phyloP scores from a whole-genome alignment of 73 alveolate genomes.

The Paramecium caudatum region DNA sequence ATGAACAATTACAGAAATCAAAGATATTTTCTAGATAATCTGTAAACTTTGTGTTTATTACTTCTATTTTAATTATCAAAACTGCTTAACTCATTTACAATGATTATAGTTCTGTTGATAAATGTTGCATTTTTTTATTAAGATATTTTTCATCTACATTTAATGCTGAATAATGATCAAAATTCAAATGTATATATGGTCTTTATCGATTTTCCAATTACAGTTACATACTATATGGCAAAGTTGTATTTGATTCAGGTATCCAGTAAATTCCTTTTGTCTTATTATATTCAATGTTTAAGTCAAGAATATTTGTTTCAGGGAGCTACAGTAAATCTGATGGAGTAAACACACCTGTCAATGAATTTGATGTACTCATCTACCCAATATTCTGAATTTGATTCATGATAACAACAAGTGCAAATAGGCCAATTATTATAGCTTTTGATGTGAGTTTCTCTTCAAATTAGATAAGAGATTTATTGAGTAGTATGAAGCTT shows the following conservation, averaged over 20 bases:
- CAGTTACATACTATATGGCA: not conserved
- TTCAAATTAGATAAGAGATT: not conserved
- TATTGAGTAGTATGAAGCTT: slow-evolving; percentile 21
- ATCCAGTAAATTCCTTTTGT: not conserved
- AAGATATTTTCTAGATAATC: not conserved
- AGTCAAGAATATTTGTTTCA: not conserved
- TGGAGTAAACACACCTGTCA: not conserved
- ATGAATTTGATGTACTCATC: not conserved
- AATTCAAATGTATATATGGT: slow-evolving; percentile 11
- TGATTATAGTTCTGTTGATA: not conserved
- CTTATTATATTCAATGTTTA: not conserved
- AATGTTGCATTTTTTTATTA: not conserved
- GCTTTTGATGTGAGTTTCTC: not conserved
- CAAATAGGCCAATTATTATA: slow-evolving; percentile 4
- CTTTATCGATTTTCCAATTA: not conserved
- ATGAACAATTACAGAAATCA: not conserved
- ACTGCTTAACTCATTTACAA: not conserved
- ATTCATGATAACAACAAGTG: slow-evolving; percentile 28
- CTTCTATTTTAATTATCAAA: not conserved
- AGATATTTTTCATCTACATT: not conserved
- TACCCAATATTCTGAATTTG: not conserved
- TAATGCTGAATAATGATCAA: slow-evolving; percentile 37
- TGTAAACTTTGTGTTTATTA: not conserved
- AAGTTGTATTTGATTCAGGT: not conserved
- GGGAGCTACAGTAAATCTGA: not conserved